Base-by-base conservation (phyloP, 768 basidiomycete species). In the Boletus rubroflammeus region DNA sequence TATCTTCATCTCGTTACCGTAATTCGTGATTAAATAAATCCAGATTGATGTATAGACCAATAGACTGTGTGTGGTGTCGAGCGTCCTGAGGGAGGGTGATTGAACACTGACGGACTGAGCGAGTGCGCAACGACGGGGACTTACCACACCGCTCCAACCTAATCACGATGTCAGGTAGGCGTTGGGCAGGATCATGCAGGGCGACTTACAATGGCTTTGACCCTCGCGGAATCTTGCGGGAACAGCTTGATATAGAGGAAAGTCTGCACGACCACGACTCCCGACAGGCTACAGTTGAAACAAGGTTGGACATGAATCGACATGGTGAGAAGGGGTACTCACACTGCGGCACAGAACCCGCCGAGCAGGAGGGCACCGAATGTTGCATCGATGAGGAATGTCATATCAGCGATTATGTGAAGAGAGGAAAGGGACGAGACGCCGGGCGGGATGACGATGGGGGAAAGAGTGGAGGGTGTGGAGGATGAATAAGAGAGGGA, bases 21-120 rank as follows among this genome's bases (percentile, higher is more conserved):
- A 82, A 54, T 76, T 64, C 0, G 54, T 48, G 51, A 83, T 77
- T 3, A 82, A 61, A 53, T 76, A 77, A 13, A 69, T 70, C 74
- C 77, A 77, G 40, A 78, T 61, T 1, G 76, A 72, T 21, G 64
- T 51, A 45, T 69, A 71, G 36, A 80, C 71, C 55, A 79, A 66
- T 9, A 69, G 50, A 1, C 76, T 77, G 54, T 80, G 79, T 3
- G 60, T 51, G 19, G 69, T 59, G 53, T 80, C 79, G 34, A 78
- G 67, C 6, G 54, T 0, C 69, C 68, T 70, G 19, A 26, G 2
- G 7, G 17, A 28, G 13, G 23, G 28, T 34, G 13, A 2, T 23
- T 28, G 35, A 46, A 48, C 7, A 14, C 17, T 17, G 39, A 3
- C 7, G 23, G 14, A 29, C 13, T 14, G 8, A 5, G 38, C 47